Base-by-base conservation (phyloP, 306 rosid species). In the Delonix regia region DNA sequence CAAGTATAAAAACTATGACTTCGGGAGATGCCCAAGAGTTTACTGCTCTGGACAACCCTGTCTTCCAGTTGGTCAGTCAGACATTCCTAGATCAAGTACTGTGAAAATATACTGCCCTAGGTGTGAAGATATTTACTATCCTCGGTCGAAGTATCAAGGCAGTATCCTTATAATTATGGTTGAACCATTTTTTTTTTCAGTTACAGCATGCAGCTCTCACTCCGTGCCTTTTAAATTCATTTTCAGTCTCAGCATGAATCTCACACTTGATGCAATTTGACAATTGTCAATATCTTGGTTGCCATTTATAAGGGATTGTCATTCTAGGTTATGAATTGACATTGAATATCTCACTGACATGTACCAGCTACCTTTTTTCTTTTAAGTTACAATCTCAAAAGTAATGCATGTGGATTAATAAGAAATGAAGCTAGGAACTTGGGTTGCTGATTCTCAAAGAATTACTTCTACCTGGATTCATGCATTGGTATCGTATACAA, bases 91-190 rank as follows among this genome's bases (percentile, higher is more conserved):
- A 76, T 92, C 97, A 16, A 94, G 97, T 84, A 94, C 99, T 22
- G 97, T 94, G 82, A 94, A 94, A 84, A 94, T 94, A 78, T 94
- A 92, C 79, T 94, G 99, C 85, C 97, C 99, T 28, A 92, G 93
- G 83, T 94, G 99, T 60, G 99, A 94, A 88, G 99, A 94, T 81
- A 88, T 90, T 71, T 94, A 94, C 83, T 94, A 95, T 86, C 99
- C 99, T 38, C 97, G 98, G 48, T 91, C 99, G 77, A 95, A 93
- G 90, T 91, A 93, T 86, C 99, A 95, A 92, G 99, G 99, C 94
- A 95, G 99, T 95, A 95, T 95, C 99, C 99, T 93, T 91, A 36
- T 51, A 65, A 47, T 51, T 67, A 51, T 52, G 49, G 22, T 85
- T 52, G 28, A 67, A 76, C 8, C 19, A 63, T 47, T 38, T 60